Percentiles rank a stretch among this genome's conserved stretches.
phyloP scores from a whole-genome alignment of 345 rosid species.

The Hypericum androsaemum region DNA sequence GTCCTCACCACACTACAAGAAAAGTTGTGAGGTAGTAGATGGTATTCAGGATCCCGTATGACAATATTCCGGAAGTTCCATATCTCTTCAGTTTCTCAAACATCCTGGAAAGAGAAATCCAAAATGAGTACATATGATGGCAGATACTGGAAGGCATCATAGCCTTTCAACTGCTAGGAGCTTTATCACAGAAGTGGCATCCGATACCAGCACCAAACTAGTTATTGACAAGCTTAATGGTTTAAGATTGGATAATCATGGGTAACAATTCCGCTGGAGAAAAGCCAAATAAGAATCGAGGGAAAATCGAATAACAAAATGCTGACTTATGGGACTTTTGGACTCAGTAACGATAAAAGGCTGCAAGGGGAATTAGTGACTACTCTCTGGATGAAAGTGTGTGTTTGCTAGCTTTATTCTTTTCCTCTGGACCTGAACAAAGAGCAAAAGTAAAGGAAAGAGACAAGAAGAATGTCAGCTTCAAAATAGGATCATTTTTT shows the following conservation, averaged over 20 bases:
- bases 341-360: neutral
- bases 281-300: neutral
- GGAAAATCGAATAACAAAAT: neutral
- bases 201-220: too few species aligned
- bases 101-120: conserved; percentile 31
- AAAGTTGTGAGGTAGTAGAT: conserved; percentile 64
- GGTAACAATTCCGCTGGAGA: too few species aligned
- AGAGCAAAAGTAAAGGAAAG: neutral
- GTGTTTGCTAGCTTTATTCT: conserved; percentile 9
- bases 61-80: conserved; percentile 71
- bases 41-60: conserved; percentile 75
- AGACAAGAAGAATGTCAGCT: neutral
- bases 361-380: conserved; percentile 13
- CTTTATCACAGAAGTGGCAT: neutral
- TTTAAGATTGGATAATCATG: too few species aligned
- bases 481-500: neutral
- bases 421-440: conserved; percentile 22
- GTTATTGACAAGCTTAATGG: too few species aligned
- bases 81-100: conserved; percentile 62
- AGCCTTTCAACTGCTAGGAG: neutral
- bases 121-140: neutral
- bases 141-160: neutral
- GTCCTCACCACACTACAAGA: conserved; percentile 65
- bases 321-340: neutral
- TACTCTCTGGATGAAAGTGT: conserved; percentile 37